phyloP scores from a whole-genome alignment of 352 stramenopile genomes.

The Globisporangium splendens region DNA sequence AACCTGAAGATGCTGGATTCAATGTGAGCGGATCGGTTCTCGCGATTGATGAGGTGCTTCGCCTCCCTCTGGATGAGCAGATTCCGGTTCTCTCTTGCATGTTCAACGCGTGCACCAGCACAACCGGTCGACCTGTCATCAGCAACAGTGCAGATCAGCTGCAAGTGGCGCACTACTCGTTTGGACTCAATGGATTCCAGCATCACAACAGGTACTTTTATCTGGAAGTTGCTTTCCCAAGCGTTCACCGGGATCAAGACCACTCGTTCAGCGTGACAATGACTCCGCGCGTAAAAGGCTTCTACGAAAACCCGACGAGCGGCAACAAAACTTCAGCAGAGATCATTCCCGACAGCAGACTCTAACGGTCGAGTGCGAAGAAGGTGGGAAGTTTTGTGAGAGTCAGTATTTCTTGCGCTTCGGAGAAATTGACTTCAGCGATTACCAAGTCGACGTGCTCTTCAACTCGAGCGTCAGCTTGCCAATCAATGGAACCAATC shows the following conservation, averaged over 20 bases:
- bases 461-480: constrained; percentile 46
- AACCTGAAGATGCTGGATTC: neutral
- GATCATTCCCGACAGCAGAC: constrained; percentile 32
- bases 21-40: constrained; percentile 24
- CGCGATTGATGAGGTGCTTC: constrained; percentile 40
- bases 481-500: constrained; percentile 31
- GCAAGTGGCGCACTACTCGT: constrained; percentile 48
- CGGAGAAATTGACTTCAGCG: constrained; percentile 46
- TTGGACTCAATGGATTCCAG: constrained; percentile 45
- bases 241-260: constrained; percentile 23
- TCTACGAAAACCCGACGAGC: constrained; percentile 33
- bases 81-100: constrained; percentile 38
- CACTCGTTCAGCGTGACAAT: constrained; percentile 51
- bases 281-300: constrained; percentile 45
- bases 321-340: constrained; percentile 31
- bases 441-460: constrained; percentile 54
- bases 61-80: constrained; percentile 26
- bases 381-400: constrained; percentile 31
- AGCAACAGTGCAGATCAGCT: constrained; percentile 25
- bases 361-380: constrained; percentile 28
- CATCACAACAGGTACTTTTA: constrained; percentile 68
- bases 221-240: constrained; percentile 45
- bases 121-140: constrained; percentile 35
- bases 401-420: constrained; percentile 51
- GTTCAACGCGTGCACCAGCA: constrained; percentile 44